phyloP scores from a whole-genome alignment of 208 protist genomes.

The Trichomonas vaginalis region DNA sequence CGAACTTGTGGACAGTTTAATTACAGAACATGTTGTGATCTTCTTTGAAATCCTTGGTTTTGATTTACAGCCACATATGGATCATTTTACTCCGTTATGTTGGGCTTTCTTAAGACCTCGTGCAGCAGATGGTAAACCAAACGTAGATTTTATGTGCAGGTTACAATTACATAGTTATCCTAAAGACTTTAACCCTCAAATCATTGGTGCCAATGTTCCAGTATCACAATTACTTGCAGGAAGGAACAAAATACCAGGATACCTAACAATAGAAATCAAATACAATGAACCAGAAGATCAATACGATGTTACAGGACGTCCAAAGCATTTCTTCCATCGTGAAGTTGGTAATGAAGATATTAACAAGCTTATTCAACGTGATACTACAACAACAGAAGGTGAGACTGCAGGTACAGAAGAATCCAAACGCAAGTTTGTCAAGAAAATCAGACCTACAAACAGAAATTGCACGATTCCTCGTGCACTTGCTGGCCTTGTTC shows the following conservation, averaged over 20 bases:
- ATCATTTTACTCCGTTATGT: neutral
- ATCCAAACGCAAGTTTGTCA: too few species aligned
- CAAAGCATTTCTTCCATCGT: neutral
- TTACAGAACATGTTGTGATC: neutral
- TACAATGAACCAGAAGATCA: neutral
- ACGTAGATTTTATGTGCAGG: too few species aligned
- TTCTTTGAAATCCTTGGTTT: neutral
- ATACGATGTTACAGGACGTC: neutral
- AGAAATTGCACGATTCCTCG: neutral
- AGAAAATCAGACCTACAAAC: neutral
- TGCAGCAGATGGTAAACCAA: too few species aligned
- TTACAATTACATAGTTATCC: too few species aligned
- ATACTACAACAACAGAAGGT: neutral
- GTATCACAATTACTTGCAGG: neutral
- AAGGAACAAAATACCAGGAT: neutral
- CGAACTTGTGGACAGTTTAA: neutral
- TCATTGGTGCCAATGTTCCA: neutral
- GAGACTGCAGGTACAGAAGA: neutral
- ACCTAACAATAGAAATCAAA: neutral
- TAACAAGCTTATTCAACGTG: neutral
- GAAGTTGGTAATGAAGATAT: neutral
- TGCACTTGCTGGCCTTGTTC: neutral
- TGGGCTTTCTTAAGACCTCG: neutral
- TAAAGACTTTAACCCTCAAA: neutral
- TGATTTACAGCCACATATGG: neutral